A percentile compares a stretch with the other conserved stretches of the same genome.
Conservation (phyloP, 23 red algal genomes). For the Rhodosorus marinus region DNA sequence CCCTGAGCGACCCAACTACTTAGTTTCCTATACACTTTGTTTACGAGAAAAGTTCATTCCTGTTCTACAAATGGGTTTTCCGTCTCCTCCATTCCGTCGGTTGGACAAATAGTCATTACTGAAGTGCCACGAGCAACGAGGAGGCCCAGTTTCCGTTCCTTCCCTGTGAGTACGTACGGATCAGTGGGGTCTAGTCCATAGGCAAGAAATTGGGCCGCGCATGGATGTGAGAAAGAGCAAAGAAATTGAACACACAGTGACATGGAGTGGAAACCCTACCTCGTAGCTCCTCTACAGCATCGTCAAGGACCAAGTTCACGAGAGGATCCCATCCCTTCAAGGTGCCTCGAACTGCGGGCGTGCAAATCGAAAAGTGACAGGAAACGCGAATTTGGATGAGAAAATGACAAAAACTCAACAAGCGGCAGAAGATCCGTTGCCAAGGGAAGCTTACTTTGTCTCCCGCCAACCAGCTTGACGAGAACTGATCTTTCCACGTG, state of each 20-base stretch:
- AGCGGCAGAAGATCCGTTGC: not conserved
- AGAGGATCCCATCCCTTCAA: constrained; percentile 90
- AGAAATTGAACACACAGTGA: not conserved
- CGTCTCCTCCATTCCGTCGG: constrained; percentile 34
- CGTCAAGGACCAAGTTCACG: constrained; percentile 87
- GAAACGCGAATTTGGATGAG: not conserved
- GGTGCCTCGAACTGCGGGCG: constrained; percentile 20
- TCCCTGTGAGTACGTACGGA: constrained; percentile 28
- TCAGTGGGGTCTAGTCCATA: constrained; percentile 33
- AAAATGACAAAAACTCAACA: not conserved
- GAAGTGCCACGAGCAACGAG: constrained; percentile 70
- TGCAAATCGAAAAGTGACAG: not conserved
- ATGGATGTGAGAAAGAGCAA: not conserved
- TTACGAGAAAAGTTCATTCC: too few species aligned
- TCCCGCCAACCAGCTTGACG: constrained; percentile 63
- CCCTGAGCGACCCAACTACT: too few species aligned
- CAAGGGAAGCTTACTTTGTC: constrained; percentile 10
- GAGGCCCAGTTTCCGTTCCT: constrained; percentile 51
- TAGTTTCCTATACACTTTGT: too few species aligned
- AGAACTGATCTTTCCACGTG: constrained; percentile 32
- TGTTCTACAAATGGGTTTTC: constrained; percentile 91
- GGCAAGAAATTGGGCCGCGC: not conserved
- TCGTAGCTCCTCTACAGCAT: constrained; percentile 58
- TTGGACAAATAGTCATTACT: constrained; percentile 61
- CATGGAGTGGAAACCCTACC: constrained; percentile 13